Conservation (phyloP, 1,139 yeast genomes). For the Lodderomyces theae region DNA sequence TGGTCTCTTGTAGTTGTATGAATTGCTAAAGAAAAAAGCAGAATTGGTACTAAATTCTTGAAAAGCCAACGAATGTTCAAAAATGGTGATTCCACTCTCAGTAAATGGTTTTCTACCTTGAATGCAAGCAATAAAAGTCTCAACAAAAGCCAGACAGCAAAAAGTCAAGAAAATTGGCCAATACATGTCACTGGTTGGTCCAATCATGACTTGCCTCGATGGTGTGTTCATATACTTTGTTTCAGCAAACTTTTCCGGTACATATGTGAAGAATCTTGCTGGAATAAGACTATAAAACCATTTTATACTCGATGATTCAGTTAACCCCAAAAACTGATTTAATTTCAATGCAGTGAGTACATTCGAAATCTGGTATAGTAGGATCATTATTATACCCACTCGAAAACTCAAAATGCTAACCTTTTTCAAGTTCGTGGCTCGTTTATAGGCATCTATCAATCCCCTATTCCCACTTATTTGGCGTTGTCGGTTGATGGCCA, state of each 20-base stretch:
- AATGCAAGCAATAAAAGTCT: constrained; percentile 63
- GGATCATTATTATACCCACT: constrained; percentile 31
- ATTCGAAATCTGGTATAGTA: constrained; percentile 32
- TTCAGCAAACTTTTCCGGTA: constrained; percentile 24
- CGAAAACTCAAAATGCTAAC: constrained; percentile 32
- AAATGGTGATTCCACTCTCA: constrained; percentile 68
- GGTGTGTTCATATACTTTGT: constrained; percentile 37
- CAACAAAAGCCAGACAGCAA: constrained; percentile 66
- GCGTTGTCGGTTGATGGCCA: constrained; percentile 18
- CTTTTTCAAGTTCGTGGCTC: constrained; percentile 20
- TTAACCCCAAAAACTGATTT: constrained; percentile 20
- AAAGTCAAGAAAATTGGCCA: constrained; percentile 64
- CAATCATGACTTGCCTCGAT: constrained; percentile 32
- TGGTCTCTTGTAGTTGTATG: constrained; percentile 34
- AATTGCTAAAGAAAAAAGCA: constrained; percentile 27
- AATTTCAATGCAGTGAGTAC: constrained; percentile 39
- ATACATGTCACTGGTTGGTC: constrained; percentile 55
- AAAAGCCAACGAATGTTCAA: constrained; percentile 72
- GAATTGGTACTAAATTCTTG: constrained; percentile 61
- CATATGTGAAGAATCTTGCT: constrained; percentile 34
- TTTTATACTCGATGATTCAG: constrained; percentile 19
- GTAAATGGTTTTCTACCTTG: constrained; percentile 58
- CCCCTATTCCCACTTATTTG: constrained; percentile 6
- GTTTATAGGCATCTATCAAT: constrained; percentile 13
- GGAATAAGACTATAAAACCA: constrained; percentile 20